These are phyloP conservation scores for Cornus kousa DNA, from an alignment of 148 eudicot genomes.

Conservation along the genomic window DNA sequence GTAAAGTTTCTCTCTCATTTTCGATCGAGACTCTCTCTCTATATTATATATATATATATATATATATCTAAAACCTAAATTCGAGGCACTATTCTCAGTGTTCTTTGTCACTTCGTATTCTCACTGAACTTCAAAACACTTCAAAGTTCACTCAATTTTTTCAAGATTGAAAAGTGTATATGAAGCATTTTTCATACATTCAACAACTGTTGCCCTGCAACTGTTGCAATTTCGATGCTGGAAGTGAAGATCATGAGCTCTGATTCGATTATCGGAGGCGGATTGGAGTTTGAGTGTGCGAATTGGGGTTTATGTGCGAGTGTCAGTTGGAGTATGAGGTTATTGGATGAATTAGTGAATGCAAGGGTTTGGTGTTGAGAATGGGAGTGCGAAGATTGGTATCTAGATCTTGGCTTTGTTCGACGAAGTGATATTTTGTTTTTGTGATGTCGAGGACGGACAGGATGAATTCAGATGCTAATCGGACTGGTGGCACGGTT, in stretches of 20 bases:
- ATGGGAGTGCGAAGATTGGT: constrained; percentile 22
- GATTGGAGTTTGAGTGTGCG: not conserved
- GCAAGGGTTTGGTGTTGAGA: constrained; percentile 39
- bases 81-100: not conserved
- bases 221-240: not conserved
- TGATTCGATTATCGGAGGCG: not conserved
- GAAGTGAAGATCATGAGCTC: constrained; percentile 16
- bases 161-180: constrained; percentile 11
- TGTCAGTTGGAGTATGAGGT: not conserved
- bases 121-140: not conserved
- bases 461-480: constrained; percentile 61
- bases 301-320: constrained; percentile 1
- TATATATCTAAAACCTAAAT: not conserved
- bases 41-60: too few relatives aligned
- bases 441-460: constrained; percentile 19
- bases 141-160: not conserved
- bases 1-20: constrained; percentile 11
- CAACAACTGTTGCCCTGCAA: not conserved
- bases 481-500: constrained; percentile 44
- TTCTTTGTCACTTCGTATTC: constrained; percentile 15
- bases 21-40: not conserved
- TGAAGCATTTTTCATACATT: not conserved
- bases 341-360: constrained; percentile 27
- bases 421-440: constrained; percentile 1
- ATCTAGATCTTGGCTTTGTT: constrained; percentile 14